Evolutionary conservation across 352 stramenopile genomes (phyloP).

Genomic region (Pilasporangium apinafurcum): DNA sequence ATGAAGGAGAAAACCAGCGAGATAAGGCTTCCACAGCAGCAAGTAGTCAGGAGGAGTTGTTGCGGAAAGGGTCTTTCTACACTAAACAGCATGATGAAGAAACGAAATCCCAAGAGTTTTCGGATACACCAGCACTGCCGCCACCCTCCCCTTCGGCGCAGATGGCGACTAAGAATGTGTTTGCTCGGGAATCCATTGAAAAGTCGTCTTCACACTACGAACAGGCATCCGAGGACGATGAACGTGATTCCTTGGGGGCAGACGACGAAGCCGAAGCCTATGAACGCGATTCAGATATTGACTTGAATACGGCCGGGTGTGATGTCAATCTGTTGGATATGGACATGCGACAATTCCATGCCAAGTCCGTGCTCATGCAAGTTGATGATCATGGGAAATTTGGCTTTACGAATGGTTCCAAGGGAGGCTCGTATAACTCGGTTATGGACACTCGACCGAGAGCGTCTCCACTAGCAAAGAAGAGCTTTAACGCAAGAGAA

Average conservation of each 20-base stretch:
- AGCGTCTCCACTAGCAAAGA: neutral
- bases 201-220: constrained; percentile 8
- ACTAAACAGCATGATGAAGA: constrained; percentile 40
- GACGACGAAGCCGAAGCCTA: constrained; percentile 17
- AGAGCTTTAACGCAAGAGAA: neutral
- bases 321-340: constrained; percentile 56
- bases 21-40: too few species aligned
- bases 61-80: too few species aligned
- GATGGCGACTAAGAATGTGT: constrained; percentile 18
- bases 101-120: constrained; percentile 47
- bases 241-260: neutral
- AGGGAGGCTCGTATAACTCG: too few species aligned
- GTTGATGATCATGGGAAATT: too few species aligned
- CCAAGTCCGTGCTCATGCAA: constrained; percentile 40
- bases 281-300: constrained; percentile 33
- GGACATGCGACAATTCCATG: constrained; percentile 72
- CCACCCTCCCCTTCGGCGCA: constrained; percentile 38
- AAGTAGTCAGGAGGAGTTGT: too few species aligned
- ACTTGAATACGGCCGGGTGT: constrained; percentile 43
- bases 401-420: too few species aligned
- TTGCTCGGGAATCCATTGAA: constrained; percentile 24
- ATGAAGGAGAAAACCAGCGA: too few species aligned
- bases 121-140: constrained; percentile 28
- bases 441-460: too few species aligned
- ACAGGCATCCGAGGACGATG: neutral